Evolutionary conservation across 371 early-diverging fungal species (phyloP), one percentile per base, ranked within the genome.

Genomic region (Apophysomyces ossiformis): DNA sequence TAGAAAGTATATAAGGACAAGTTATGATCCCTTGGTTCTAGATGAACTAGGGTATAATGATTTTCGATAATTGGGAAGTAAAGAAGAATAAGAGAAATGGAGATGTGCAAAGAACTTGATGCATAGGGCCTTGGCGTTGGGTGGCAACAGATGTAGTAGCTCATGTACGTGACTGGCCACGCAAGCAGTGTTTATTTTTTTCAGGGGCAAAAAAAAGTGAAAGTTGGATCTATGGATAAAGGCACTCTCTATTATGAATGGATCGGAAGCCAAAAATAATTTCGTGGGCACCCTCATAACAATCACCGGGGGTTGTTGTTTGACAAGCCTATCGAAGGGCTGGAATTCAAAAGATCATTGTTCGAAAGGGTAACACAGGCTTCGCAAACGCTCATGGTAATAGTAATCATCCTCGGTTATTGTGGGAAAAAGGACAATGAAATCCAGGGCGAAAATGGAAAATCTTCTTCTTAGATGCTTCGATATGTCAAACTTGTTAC

Each of bases 161-260:
- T 50, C 54, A 50, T 50, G 54, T 50, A 50, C 54, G 54, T 50
- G 54, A 50, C 54, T 50, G 54, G 54, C 54, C 54, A 50, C 54
- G 54, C 54, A 50, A 50, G 54, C 21, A 50, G 54, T 50, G 54
- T 50, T 50, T 50, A 50, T 50, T 50, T 50, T 50, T 50, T 32
- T 50, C 54, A 50, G 54, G 54, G 54, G 54, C 54, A 50, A 50
- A 26, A 7, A 7, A 26, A 26, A 26, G 54, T 9, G 54, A 50
- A 47, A 50, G 54, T 50, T 50, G 54, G 54, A 50, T 50, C 1
- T 16, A 50, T 41, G 54, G 21, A 21, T n/a, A 5, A 50, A 50
- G 54, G 21, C 16, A 50, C 54, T 11, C 16, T 50, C 1, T 50
- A 26, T 26, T 26, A 50, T 50, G 54, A 50, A 50, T 50, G 21